Evolutionary conservation across 371 early-diverging fungal species (phyloP), one percentile per base, ranked within the genome.

Genomic region (Furculomyces boomerangus): DNA sequence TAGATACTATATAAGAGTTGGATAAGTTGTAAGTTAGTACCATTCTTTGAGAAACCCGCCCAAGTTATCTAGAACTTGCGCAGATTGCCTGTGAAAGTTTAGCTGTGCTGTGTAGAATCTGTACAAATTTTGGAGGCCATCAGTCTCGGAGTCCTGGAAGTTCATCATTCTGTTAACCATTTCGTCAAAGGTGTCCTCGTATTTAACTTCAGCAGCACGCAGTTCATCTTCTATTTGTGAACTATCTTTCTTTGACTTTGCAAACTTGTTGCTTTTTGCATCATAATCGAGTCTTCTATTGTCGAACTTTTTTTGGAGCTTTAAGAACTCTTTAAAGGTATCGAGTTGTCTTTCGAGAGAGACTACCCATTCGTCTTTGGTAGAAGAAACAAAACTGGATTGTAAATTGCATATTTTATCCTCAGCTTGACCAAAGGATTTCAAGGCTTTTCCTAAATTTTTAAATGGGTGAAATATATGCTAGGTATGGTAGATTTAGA

Each of bases 201-300:
- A 94, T 63, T 91, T 92, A 18, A 77, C 65, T 61, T 88, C 89
- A 2, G 93, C 81, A 0, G 83, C 79, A 41, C 88, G 80, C 65
- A 86, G 73, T 47, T 93, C 93, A 57, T 94, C 91, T 59, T 90
- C 93, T 54, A 87, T 72, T 40, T 84, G 81, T 5, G 88, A 83
- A 40, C 81, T 86, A 58, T 93, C 91, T 68, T 89, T 92, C 65
- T 89, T 89, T 26, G 80, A 74, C 60, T 85, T 87, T 58, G 88
- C 83, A 22, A 88, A 76, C 58, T 85, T 83, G 67, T 75, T 78
- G 26, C 83, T 65, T 66, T 93, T 93, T 40, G 90, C 79, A 64
- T 96, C 95, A 63, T 86, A 92, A 57, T 96, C 93, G 51, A 86
- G 66, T 53, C 94, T 77, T 31, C 93, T 76, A 53, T 82, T 80